Base-by-base conservation (phyloP, 495 filamentous ascomycete species). In the Podospora sp. region DNA sequence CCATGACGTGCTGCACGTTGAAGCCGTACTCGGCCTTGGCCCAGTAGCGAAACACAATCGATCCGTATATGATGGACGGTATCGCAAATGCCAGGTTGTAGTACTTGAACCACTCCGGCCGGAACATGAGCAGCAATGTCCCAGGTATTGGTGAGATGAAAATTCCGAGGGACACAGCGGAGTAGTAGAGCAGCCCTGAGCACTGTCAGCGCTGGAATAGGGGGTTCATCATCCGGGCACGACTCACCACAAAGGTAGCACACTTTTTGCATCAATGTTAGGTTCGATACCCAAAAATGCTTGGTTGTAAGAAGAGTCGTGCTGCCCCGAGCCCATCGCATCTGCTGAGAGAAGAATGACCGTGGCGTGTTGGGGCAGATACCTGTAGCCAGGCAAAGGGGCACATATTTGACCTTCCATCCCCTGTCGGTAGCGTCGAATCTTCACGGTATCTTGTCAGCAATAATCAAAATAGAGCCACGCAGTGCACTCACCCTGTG, bases 1-100 rank as follows among this genome's bases (percentile, higher is more conserved):
- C 66, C 74, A 76, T 76, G 67, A 76, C 65, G 71, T 76, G 73
- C 68, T 76, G 74, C 53, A 75, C 74, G 68, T 76, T 76, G 71
- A 76, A 72, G 27, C 73, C 74, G 69, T 76, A 75, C 46, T 69
- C 62, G 21, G 74, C 73, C 56, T 75, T 73, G 62, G 74, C 64
- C 73, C 74, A 76, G 51, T 63, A 73, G 25, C 74, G 68, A 24
- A 76, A 76, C 1, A 76, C 60, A 24, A 76, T 6, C 14, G 69
- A 68, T 25, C 74, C 73, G 63, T 76, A 76, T 35, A 75, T 21
- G 65, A 76, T 73, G 50, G 74, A 76, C 11, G 73, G 74, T 53
- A 76, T 73, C 46, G 73, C 74, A 21, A 75, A 76, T 6, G 74
- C 73, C 26, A 76, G 65, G 66, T 76, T 76, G 69, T 76, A 76